These are phyloP conservation scores for Discostella stelligeroides DNA, from an alignment of 108 stramenopile species.

Conservation along the genomic window DNA sequence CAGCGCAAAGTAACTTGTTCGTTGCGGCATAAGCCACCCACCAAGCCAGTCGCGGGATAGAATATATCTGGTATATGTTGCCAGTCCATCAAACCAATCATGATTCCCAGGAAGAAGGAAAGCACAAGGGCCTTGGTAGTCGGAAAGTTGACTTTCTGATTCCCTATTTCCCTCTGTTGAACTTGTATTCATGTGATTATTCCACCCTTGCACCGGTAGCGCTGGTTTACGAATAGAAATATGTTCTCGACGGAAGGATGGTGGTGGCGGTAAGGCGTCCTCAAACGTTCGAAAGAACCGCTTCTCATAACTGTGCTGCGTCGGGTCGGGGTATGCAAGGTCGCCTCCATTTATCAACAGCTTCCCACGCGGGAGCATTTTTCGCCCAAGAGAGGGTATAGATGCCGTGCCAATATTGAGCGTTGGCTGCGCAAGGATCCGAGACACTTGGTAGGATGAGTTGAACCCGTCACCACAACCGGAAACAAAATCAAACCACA, in stretches of 20 bases:
- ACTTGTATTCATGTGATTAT: neutral
- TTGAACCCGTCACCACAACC: conserved; percentile 73
- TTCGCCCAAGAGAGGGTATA: neutral
- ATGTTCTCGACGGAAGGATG: conserved; percentile 50
- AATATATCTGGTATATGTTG: conserved; percentile 61
- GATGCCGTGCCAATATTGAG: conserved; percentile 39
- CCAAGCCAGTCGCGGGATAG: conserved; percentile 66
- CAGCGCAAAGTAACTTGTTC: conserved; percentile 65
- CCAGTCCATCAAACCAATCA: conserved; percentile 75
- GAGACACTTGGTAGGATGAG: conserved; percentile 62
- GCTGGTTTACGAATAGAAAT: conserved; percentile 61
- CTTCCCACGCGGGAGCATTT: conserved; percentile 54
- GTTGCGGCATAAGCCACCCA: conserved; percentile 70
- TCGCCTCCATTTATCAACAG: conserved; percentile 69
- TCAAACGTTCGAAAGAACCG: conserved; percentile 69
- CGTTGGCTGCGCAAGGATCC: conserved; percentile 59
- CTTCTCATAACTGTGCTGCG: conserved; percentile 50
- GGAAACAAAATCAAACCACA: conserved; percentile 73
- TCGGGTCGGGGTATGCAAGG: conserved; percentile 67
- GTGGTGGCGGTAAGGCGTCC: conserved; percentile 64
- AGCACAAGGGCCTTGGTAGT: conserved; percentile 32
- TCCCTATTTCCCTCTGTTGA: conserved; percentile 15
- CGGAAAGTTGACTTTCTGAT: conserved; percentile 3
- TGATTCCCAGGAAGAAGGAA: conserved; percentile 63
- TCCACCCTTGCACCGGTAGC: conserved; percentile 58